phyloP scores from a whole-genome alignment of 2,329 filamentous ascomycete genomes.

The Arthrobotrys entomopaga region DNA sequence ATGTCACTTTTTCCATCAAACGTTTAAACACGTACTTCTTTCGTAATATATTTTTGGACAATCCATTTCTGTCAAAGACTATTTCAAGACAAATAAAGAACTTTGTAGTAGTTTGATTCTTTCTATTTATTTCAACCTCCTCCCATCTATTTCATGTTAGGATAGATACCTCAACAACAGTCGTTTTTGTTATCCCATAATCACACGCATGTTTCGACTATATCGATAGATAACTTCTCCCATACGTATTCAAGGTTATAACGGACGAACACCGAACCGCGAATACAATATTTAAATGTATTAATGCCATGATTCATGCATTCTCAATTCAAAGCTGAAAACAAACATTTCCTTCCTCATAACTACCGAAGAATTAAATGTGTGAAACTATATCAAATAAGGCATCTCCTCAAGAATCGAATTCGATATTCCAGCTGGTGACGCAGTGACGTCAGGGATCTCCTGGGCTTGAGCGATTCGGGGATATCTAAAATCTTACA shows the following conservation, averaged over 20 bases:
- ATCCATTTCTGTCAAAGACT: constrained; percentile 12
- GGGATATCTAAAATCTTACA: constrained; percentile 6
- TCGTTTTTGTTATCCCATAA: neutral
- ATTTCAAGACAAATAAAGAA: neutral
- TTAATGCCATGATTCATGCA: neutral
- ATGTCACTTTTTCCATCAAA: neutral
- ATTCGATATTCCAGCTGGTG: constrained; percentile 2
- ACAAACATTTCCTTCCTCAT: neutral
- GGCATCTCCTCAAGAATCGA: constrained; percentile 23
- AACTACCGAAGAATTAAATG: constrained; percentile 1
- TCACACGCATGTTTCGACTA: no score
- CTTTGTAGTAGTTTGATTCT: neutral
- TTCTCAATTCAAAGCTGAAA: neutral
- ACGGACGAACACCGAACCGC: constrained; percentile 4
- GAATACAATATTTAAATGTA: neutral
- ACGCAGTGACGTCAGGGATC: constrained; percentile 25
- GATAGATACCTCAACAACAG: neutral
- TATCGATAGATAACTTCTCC: neutral
- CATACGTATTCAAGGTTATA: neutral
- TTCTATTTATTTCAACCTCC: no score
- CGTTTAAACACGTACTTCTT: constrained; percentile 7
- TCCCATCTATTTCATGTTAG: no score
- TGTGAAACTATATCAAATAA: constrained; percentile 9
- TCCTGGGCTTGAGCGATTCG: neutral
- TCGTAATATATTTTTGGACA: constrained; percentile 26